Conservation (phyloP, 768 basidiomycete genomes). For the Zangia roseola region DNA sequence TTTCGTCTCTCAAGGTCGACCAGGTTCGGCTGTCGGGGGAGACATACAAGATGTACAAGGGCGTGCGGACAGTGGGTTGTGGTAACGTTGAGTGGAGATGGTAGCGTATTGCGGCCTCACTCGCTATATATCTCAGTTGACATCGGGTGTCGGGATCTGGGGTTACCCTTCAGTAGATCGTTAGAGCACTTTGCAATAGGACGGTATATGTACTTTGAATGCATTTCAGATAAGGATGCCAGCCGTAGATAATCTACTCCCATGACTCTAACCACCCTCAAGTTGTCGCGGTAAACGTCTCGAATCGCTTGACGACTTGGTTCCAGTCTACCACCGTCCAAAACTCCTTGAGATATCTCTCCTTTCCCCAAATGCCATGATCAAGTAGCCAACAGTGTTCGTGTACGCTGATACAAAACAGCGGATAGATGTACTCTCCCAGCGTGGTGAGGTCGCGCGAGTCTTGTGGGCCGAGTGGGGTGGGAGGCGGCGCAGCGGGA, state of each 20-base stretch:
- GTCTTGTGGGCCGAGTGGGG: slow-evolving; percentile 14
- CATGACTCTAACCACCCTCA: slow-evolving; percentile 8
- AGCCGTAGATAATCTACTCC: slow-evolving; percentile 5
- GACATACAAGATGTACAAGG: slow-evolving; percentile 89
- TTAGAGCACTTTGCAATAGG: slow-evolving; percentile 2
- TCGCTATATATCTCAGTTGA: neutral
- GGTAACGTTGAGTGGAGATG: slow-evolving; percentile 35
- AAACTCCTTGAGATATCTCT: slow-evolving; percentile 79
- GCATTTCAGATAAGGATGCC: slow-evolving; percentile 14
- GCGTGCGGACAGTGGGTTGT: slow-evolving; percentile 60
- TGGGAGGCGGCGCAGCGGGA: slow-evolving; percentile 7
- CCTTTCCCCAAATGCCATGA: slow-evolving; percentile 90
- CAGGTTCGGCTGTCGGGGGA: slow-evolving; percentile 80
- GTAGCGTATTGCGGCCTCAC: slow-evolving; percentile 10
- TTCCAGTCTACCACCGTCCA: slow-evolving; percentile 84
- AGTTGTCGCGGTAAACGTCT: slow-evolving; percentile 17
- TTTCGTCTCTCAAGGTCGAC: slow-evolving; percentile 81
- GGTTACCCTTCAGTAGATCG: neutral
- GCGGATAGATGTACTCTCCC: slow-evolving; percentile 65
- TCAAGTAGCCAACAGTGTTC: slow-evolving; percentile 90
- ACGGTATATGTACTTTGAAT: slow-evolving; percentile 14
- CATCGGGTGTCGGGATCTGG: too few species aligned
- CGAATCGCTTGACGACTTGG: slow-evolving; percentile 43
- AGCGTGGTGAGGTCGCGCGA: slow-evolving; percentile 26
- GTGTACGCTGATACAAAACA: slow-evolving; percentile 77